Evolutionary conservation across 139 green algal genomes (phyloP).

Genomic region (Chlamydomonas urium): DNA sequence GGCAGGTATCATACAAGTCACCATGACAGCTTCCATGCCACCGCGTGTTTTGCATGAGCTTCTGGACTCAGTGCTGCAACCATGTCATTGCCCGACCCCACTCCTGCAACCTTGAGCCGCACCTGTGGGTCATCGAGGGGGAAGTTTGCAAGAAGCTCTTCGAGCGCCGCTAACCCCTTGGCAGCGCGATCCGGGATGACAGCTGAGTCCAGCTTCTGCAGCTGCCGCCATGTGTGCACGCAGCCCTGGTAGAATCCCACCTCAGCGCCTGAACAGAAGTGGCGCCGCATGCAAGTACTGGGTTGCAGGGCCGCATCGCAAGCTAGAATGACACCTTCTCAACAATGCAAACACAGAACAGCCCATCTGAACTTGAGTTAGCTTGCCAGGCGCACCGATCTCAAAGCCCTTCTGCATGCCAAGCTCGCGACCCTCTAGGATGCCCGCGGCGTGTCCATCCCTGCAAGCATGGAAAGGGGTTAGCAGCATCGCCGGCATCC

Average conservation of each 20-base stretch:
- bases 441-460: conserved; percentile 41
- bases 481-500: too few species aligned
- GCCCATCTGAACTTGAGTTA: not conserved
- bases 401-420: conserved; percentile 76
- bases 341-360: not conserved
- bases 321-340: not conserved
- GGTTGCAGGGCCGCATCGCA: not conserved
- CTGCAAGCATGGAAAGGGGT: conserved; percentile 1
- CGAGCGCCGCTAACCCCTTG: conserved; percentile 36
- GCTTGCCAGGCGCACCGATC: conserved; percentile 56
- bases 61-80: not conserved
- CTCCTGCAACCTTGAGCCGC: not conserved
- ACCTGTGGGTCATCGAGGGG: conserved; percentile 54
- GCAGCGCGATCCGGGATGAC: conserved; percentile 3
- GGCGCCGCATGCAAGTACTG: not conserved
- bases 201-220: conserved; percentile 12
- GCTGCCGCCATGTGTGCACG: conserved; percentile 43
- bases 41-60: too few species aligned
- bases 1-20: not conserved
- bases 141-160: conserved; percentile 43
- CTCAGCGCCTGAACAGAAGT: conserved; percentile 46
- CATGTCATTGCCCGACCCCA: not conserved
- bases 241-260: conserved; percentile 68
- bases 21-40: too few species aligned
- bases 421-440: conserved; percentile 53